These are phyloP conservation scores for Phytophthora nicotianae DNA, from an alignment of 352 stramenopile genomes.

Conservation along the genomic window DNA sequence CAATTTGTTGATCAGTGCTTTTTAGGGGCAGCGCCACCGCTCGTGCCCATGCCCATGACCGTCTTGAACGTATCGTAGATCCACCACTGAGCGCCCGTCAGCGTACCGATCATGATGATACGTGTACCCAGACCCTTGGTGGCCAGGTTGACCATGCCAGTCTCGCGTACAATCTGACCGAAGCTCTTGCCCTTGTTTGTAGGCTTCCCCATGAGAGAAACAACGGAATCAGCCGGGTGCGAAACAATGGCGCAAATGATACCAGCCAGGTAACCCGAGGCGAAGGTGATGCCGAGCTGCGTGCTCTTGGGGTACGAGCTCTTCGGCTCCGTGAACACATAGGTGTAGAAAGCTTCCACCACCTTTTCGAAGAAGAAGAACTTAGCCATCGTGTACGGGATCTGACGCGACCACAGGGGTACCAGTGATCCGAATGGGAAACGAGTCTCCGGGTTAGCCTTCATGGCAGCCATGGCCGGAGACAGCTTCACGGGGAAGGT, in stretches of 20 bases:
- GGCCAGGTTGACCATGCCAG: constrained; percentile 74
- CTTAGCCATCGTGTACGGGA: constrained; percentile 99
- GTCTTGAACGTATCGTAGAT: constrained; percentile 97
- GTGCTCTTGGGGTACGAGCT: constrained; percentile 91
- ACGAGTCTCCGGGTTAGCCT: constrained; percentile 84
- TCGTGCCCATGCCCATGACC: constrained; percentile 91
- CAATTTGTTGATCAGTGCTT: constrained; percentile 55
- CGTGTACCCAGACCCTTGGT: constrained; percentile 92
- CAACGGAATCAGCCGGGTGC: constrained; percentile 98
- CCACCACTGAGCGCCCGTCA: constrained; percentile 96
- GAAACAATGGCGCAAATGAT: constrained; percentile 99
- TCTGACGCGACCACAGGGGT: constrained; percentile 91
- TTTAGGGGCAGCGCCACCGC: constrained; percentile 72
- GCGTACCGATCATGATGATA: constrained; percentile 96
- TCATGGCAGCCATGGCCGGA: constrained; percentile 88
- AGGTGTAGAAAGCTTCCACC: constrained; percentile 87
- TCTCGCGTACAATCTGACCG: constrained; percentile 85
- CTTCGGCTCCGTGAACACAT: constrained; percentile 92
- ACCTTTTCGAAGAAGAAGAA: constrained; percentile 98
- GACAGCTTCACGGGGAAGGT: constrained; percentile 91
- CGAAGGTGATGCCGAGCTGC: constrained; percentile 97
- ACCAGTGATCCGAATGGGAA: constrained; percentile 93
- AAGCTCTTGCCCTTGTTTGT: constrained; percentile 92
- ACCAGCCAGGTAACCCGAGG: constrained; percentile 98
- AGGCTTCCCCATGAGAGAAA: constrained; percentile 96